Evolutionary conservation across 2,329 filamentous ascomycete species (phyloP), one percentile per base, ranked within the genome.

Genomic region (Domatiomyces globalis): DNA sequence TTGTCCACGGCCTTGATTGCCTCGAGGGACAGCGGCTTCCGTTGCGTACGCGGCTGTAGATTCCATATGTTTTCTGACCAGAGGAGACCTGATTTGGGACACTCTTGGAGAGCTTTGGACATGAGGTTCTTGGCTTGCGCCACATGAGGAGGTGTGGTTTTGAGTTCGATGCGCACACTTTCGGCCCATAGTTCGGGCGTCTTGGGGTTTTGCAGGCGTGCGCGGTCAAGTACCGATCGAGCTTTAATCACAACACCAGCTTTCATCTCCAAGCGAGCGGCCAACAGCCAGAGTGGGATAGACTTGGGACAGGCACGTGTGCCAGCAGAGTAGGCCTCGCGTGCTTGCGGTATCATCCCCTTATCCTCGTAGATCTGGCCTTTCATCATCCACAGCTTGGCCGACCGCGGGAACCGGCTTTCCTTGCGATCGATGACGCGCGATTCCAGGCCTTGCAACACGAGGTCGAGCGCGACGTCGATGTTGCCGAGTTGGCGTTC

Each of bases 341-440:
- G 81, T 2, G 92, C 92, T 67, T 92, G 85, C 0, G 84, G 82
- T 12, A 84, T 71, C 69, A 87, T 88, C 60, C 79, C 82, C 46
- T 88, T 77, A 44, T 82, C 78, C 63, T 95, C 85, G 73, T 98
- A 98, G 56, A 96, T 92, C 65, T 98, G 92, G 0, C 94, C 92
- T 70, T 98, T 98, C 73, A 95, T 86, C 85, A 96, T 95, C 84
- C 90, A 95, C 20, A 98, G 76, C 69, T 96, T 96, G 49, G 87
- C 77, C 10, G 84, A 80, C 45, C 81, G 79, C 0, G 92, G 90
- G 71, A 94, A 98, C 8, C 87, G 77, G 58, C 89, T 83, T 36
- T 98, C 73, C 46, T 56, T 56, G 44, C 57, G 57, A 46, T 58
- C 53, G 20, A 61, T 51, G 19, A 58, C 51, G 9, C 54, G 56